phyloP scores from a whole-genome alignment of 768 basidiomycete genomes.

The Calocera viscosa region DNA sequence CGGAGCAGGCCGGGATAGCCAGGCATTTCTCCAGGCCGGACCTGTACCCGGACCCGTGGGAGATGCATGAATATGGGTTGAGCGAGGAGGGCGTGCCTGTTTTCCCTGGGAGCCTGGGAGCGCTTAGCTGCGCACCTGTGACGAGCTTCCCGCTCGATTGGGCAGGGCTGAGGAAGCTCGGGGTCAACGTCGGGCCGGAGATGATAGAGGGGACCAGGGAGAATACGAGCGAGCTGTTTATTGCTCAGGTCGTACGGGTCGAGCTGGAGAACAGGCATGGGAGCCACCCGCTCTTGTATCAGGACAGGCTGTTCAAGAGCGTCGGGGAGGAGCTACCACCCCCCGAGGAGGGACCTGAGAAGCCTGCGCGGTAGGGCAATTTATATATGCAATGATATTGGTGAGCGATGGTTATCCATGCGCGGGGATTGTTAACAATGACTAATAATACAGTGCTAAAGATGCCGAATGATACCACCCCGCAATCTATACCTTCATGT shows the following conservation, averaged over 20 bases:
- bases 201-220: neutral
- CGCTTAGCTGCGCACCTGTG: slow-evolving; percentile 59
- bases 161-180: slow-evolving; percentile 11
- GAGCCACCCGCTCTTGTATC: neutral
- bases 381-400: neutral
- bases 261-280: slow-evolving; percentile 20
- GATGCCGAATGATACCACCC: neutral
- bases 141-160: slow-evolving; percentile 52
- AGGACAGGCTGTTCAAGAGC: neutral
- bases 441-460: neutral
- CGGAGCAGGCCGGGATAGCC: slow-evolving; percentile 49
- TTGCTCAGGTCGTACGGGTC: slow-evolving; percentile 63
- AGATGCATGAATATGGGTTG: neutral
- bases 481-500: slow-evolving; percentile 35
- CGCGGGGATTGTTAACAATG: neutral
- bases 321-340: neutral
- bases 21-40: slow-evolving; percentile 62
- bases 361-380: neutral
- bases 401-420: neutral
- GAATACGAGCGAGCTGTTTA: slow-evolving; percentile 55
- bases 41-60: slow-evolving; percentile 46
- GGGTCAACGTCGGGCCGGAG: neutral
- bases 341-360: neutral
- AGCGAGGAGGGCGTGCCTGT: slow-evolving; percentile 50
- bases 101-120: slow-evolving; percentile 49